Base-by-base conservation (phyloP, 2,329 filamentous ascomycete species). In the Monilinia fructicola region DNA sequence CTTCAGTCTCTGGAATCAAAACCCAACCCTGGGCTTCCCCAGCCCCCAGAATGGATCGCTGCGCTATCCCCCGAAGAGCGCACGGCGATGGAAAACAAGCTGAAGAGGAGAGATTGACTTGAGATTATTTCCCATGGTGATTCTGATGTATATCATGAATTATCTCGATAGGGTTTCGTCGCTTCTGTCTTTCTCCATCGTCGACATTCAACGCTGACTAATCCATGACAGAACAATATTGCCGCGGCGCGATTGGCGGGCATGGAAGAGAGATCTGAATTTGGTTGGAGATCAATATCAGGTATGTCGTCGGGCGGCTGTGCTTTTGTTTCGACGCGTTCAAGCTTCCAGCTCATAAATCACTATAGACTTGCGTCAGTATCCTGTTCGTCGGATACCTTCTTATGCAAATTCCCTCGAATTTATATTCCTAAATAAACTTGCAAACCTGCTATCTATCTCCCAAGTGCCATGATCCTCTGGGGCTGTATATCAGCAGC, bases 81-180 rank as follows among this genome's bases (percentile, higher is more conserved):
- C 52, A 64, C 75, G 0, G 72, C 74, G 9, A 79, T 85, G 1
- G 88, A 92, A 75, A 81, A 78, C 67, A 82, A 80, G 64, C 77
- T 92, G 61, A 80, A 83, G 67, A 81, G 83, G 68, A 91, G n/a
- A 90, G 76, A 86, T 91, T 64, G 89, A 92, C 74, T 71, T 84
- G 16, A 80, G 87, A 63, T 75, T 91, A 48, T 79, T 92, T 71
- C 89, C 89, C 0, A 87, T 87, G 77, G 80, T 90, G 53, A 85
- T 90, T 63, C 71, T 90, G 59, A 90, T 91, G 82, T 91, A 90
- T 70, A 87, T 90, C 71, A 79, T 90, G 79, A 90, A 90, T 72
- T 90, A 89, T 73, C 77, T 90, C 16, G 85, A 87, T 70, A 71
- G 75, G 54, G 63, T 65, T 65, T 11, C 21, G 54, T 65, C 21